Percentiles rank a stretch among this genome's conserved stretches.
phyloP scores from a whole-genome alignment of 2,329 filamentous ascomycete genomes.

The Claviceps sp. region DNA sequence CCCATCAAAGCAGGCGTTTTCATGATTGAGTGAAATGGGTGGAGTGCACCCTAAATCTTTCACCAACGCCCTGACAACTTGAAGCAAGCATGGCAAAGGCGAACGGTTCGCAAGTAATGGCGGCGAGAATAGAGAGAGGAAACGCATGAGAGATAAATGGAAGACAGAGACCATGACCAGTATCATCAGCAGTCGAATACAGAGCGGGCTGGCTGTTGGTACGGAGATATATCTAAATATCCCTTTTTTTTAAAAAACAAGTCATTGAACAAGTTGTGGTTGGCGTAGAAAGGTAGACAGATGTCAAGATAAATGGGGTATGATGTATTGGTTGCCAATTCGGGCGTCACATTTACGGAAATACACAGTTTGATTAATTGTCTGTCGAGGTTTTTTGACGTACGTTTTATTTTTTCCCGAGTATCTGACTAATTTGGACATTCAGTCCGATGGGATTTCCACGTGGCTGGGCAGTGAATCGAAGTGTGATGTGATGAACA shows the following conservation, averaged over 20 bases:
- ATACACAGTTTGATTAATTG: too few relatives aligned
- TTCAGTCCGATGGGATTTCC: too few relatives aligned
- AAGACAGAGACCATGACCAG: not conserved
- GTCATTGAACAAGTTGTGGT: not conserved
- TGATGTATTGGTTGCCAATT: too few relatives aligned
- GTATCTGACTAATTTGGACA: too few relatives aligned
- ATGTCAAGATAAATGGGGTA: too few relatives aligned
- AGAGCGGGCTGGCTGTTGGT: constrained; percentile 1
- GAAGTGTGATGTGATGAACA: too few relatives aligned
- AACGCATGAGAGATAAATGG: not conserved
- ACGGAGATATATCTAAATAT: constrained; percentile 1
- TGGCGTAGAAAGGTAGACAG: not conserved
- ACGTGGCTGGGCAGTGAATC: too few relatives aligned
- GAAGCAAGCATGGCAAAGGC: not conserved
- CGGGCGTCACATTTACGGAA: too few relatives aligned
- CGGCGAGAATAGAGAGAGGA: not conserved
- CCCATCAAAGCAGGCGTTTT: not conserved
- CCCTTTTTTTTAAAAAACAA: not conserved
- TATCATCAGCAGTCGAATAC: not conserved
- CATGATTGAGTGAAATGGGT: not conserved
- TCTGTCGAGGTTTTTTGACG: too few relatives aligned
- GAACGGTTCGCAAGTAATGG: not conserved
- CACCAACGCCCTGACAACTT: not conserved
- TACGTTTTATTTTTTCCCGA: too few relatives aligned
- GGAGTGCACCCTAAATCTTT: not conserved